Percentiles rank a stretch among this genome's conserved stretches.
Evolutionary conservation across 225 moss, liverwort and hornwort genomes (phyloP).

Genomic region (Marchantia polymorpha): DNA sequence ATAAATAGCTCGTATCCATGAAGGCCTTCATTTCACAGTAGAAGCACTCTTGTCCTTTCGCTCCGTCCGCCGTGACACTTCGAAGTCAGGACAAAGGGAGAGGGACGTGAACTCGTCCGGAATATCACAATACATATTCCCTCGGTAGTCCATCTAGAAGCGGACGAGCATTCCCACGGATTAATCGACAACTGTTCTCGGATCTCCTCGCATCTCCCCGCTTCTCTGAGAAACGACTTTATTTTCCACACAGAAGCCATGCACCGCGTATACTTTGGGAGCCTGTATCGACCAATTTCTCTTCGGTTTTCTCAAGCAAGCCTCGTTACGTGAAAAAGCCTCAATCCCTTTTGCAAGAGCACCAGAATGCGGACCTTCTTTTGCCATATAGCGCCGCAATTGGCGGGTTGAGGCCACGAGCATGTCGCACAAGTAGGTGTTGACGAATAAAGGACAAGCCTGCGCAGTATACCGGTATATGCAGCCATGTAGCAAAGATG

Average conservation of each 20-base stretch:
- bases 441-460: too few species aligned
- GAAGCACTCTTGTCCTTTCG: background rate
- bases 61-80: background rate
- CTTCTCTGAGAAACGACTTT: background rate
- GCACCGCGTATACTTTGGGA: background rate
- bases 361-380: background rate
- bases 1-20: background rate
- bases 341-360: background rate
- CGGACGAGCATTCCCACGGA: background rate
- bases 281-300: background rate
- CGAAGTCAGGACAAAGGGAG: constrained; percentile 4
- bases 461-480: too few species aligned
- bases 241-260: background rate
- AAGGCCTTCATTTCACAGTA: background rate
- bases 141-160: background rate
- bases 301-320: background rate
- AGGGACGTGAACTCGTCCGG: background rate
- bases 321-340: background rate
- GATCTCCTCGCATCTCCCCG: background rate
- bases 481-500: too few species aligned
- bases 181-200: background rate
- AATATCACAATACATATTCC: background rate
- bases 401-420: background rate
- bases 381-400: background rate
- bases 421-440: background rate